Evolutionary conservation across 2,329 filamentous ascomycete genomes (phyloP), one percentile per base, ranked within the genome.

Genomic region (Chaetomium strumarium): DNA sequence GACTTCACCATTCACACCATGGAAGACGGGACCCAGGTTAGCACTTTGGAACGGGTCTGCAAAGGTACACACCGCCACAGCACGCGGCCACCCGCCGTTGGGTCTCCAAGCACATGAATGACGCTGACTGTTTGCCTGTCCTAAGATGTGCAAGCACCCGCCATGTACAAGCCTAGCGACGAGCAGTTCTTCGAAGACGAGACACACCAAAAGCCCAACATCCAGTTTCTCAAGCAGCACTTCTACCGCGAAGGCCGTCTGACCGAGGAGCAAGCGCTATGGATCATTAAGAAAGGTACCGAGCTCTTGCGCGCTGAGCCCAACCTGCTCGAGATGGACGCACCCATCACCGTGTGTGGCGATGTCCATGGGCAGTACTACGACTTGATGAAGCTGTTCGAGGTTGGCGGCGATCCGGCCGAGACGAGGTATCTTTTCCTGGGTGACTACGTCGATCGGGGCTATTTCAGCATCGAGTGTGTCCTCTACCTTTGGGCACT

Each of bases 341-440:
- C 93, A 38, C 93, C 93, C 56, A 99, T 99, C 67, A 99, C 93
- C 10, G 93, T 99, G 46, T 99, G 93, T 66, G 93, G 93, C 68
- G 93, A 99, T 67, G 91, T 99, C 50, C 93, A 99, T 72, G 93
- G 93, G 62, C 93, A 99, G 74, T 99, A 97, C 75, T 99, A 96
- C 71, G 93, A 99, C 71, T 74, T 99, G 67, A 99, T 99, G 93
- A 99, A 99, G 78, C 80, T 99, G 33, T 99, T 99, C 66, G 93
- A 99, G 72, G 93, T 99, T 47, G 93, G 93, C 61, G 93, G 93
- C 59, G 93, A 99, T 70, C 93, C 93, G 38, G 83, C 92, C 49
- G 93, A 99, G 74, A 99, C 93, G 30, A 78, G 93, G 66, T 99
- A 99, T 72, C 82, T 99, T 55, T 99, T 99, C 73, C 76, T 99